Percentiles rank a stretch among this genome's conserved stretches.
Conservation (phyloP, 495 filamentous ascomycete species). For the Diplogelasinospora grovesii region DNA sequence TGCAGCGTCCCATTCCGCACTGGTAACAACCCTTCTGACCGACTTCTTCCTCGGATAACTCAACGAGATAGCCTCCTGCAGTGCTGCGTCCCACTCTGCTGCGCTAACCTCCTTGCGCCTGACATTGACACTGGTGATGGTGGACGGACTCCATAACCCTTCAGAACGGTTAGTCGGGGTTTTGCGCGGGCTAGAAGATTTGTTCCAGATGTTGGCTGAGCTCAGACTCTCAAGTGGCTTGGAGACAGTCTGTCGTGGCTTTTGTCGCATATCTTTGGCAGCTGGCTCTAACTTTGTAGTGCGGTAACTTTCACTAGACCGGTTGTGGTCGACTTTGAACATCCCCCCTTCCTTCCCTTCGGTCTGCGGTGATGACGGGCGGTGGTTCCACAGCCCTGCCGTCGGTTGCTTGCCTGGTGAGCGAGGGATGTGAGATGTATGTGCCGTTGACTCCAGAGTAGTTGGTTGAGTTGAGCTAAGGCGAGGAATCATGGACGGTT, state of each 20-base stretch:
- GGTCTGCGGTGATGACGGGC: background rate
- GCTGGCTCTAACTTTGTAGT: slow-evolving; percentile 29
- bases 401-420: slow-evolving; percentile 7
- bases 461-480: background rate
- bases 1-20: slow-evolving; percentile 28
- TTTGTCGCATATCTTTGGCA: slow-evolving; percentile 25
- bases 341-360: slow-evolving; percentile 11
- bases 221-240: slow-evolving; percentile 22
- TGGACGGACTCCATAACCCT: too few relatives aligned
- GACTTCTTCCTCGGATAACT: slow-evolving; percentile 2
- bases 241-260: slow-evolving; percentile 16
- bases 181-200: too few relatives aligned
- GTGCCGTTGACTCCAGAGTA: slow-evolving; percentile 1
- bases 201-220: slow-evolving; percentile 30
- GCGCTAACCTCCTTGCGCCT: slow-evolving; percentile 4
- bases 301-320: slow-evolving; percentile 22
- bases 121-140: background rate
- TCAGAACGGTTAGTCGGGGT: too few relatives aligned
- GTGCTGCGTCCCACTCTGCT: slow-evolving; percentile 15
- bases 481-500: slow-evolving; percentile 11
- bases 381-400: slow-evolving; percentile 19
- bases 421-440: slow-evolving; percentile 14
- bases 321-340: slow-evolving; percentile 14
- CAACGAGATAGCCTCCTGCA: slow-evolving; percentile 6
- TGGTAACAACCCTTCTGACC: slow-evolving; percentile 9